Base-by-base conservation (phyloP, 495 filamentous ascomycete genomes). In the Penicillium canescens region DNA sequence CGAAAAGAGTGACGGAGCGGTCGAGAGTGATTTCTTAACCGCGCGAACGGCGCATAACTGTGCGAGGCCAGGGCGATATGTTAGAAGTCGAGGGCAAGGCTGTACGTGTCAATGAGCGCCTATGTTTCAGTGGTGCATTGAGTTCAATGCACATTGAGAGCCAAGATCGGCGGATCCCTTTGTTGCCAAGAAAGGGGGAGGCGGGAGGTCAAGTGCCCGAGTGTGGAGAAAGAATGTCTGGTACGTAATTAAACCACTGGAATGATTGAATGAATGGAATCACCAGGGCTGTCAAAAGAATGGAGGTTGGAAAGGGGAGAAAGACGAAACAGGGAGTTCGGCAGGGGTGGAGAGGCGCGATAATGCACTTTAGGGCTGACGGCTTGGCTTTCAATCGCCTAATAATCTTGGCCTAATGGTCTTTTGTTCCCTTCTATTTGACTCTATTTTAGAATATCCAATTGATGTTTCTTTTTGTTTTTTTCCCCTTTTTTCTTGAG, bases 161-260 rank as follows among this genome's bases (percentile, higher is more conserved):
- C 50, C 39, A 52, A 57, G 55, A 42, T 39, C 46, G 41, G 50
- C 14, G 37, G 54, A 59, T 61, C 53, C 34, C 42, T 34, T 44
- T 56, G 57, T 49, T 48, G 62, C 59, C 54, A 59, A 63, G 56
- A 60, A 61, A 61, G 57, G 65, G 59, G 51, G 21, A 46, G 54
- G 38, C 51, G 42, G 52, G 45, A 52, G 7, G 23, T 40, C 48
- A 50, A 54, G 39, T 55, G 51, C 52, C 50, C 35, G 47, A 60
- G 52, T 61, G 54, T 46, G 48, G 57, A 55, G 59, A 63, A 64
- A 38, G 62, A 66, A 66, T 62, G 59, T 33, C 43, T 28, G 26
- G 26, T 52, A 33, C 44, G 45, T 35, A 11, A 51, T 35, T 35
- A 10, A 52, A 11, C n/a, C 41, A 53, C 43, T 56, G 42, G 41